A percentile compares a stretch with the other conserved stretches of the same genome.
phyloP scores from a whole-genome alignment of 1,284 basidiomycete species.

The Ceratorhiza oryzae-sativae region DNA sequence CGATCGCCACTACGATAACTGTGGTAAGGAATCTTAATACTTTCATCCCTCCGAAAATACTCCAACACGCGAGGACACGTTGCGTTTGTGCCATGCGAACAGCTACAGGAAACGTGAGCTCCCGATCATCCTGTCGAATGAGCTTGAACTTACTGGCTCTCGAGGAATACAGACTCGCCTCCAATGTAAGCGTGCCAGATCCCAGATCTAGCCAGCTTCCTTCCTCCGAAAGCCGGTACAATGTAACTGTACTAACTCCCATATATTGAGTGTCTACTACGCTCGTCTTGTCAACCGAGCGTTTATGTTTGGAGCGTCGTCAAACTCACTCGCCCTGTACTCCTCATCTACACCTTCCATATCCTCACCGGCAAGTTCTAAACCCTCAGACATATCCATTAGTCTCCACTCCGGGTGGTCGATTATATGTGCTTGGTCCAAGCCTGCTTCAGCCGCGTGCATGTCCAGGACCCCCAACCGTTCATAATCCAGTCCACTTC shows the following conservation, averaged over 20 bases:
- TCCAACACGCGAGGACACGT: neutral
- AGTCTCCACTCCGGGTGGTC: neutral
- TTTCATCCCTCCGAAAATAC: slow-evolving; percentile 19
- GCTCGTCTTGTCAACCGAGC: neutral
- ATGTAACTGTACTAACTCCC: neutral
- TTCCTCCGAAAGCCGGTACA: slow-evolving; percentile 3
- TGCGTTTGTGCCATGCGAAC: slow-evolving; percentile 19
- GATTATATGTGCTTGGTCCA: slow-evolving; percentile 18
- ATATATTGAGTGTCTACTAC: neutral
- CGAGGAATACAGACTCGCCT: slow-evolving; percentile 5
- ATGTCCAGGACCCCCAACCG: neutral
- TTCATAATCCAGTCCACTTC: neutral
- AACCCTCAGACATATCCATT: neutral
- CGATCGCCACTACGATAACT: slow-evolving; percentile 5
- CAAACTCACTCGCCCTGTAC: neutral
- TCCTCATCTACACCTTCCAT: neutral
- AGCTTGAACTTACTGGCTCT: slow-evolving; percentile 8
- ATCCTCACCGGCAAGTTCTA: neutral
- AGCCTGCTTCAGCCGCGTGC: slow-evolving; percentile 1
- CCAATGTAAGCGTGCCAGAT: neutral
- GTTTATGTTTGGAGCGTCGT: no score
- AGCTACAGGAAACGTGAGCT: neutral
- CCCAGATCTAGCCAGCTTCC: slow-evolving; percentile 5
- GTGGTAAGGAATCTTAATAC: slow-evolving; percentile 9
- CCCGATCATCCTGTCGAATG: neutral